Evolutionary conservation across 106 monocot species (phyloP).

Genomic region (Dendrobium huoshanense): DNA sequence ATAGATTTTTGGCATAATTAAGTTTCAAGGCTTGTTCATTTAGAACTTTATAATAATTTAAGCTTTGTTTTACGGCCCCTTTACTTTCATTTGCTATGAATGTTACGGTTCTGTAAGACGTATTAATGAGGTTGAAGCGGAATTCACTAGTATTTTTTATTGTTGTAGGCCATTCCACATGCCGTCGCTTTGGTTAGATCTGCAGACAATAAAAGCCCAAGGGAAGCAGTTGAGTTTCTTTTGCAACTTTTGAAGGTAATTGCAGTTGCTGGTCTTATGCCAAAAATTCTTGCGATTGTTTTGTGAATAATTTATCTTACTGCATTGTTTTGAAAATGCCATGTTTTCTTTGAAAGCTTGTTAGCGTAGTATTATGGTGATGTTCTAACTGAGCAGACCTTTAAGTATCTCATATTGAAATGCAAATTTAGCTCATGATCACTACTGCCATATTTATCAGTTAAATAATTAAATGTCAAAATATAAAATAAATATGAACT

Average conservation of each 20-base stretch:
- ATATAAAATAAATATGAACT: no score
- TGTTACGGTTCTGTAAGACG: not conserved
- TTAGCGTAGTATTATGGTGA: not conserved
- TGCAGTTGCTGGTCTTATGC: not conserved
- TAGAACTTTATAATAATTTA: not conserved
- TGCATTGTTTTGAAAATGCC: not conserved
- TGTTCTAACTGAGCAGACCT: no score
- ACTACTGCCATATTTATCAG: no score
- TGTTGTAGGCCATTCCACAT: constrained; percentile 76
- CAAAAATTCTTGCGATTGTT: not conserved
- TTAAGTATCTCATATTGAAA: no score
- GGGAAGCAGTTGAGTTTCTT: constrained; percentile 94
- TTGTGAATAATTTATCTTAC: not conserved
- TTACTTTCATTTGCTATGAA: not conserved
- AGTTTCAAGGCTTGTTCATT: not conserved
- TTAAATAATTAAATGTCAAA: no score
- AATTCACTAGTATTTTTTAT: constrained; percentile 1
- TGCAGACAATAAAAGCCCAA: constrained; percentile 74
- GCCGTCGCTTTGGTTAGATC: constrained; percentile 75
- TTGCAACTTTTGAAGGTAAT: constrained; percentile 87
- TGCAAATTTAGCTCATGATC: no score
- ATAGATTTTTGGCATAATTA: not conserved
- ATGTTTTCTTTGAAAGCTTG: not conserved
- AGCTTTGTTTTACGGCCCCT: not conserved
- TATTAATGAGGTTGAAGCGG: not conserved